phyloP scores from a whole-genome alignment of 2,329 filamentous ascomycete species.

The Botrytis aclada region DNA sequence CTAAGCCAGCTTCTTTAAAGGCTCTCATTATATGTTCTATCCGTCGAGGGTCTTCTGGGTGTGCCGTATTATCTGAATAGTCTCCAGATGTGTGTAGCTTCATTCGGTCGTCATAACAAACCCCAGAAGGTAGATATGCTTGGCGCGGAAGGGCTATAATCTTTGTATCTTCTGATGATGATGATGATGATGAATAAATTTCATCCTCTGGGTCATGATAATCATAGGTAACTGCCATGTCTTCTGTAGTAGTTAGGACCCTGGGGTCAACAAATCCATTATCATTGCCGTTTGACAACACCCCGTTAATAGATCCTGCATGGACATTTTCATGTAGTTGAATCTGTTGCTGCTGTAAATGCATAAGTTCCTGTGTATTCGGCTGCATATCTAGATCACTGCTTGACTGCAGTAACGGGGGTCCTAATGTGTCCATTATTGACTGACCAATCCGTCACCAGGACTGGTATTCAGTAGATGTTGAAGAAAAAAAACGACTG shows the following conservation, averaged over 20 bases:
- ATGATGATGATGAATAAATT: constrained; percentile 23
- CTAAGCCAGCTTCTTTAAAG: constrained; percentile 76
- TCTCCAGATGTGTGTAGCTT: constrained; percentile 88
- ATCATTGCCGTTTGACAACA: constrained; percentile 24
- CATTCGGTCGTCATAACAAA: constrained; percentile 93
- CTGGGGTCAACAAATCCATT: constrained; percentile 33
- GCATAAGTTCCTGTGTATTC: neutral
- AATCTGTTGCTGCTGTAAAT: neutral
- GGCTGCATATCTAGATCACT: constrained; percentile 26
- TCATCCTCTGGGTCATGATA: constrained; percentile 22
- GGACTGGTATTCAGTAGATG: neutral
- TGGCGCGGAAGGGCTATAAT: constrained; percentile 19
- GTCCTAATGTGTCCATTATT: constrained; percentile 7
- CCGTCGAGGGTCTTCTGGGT: constrained; percentile 89
- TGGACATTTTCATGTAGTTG: constrained; percentile 23
- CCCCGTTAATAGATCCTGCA: constrained; percentile 1
- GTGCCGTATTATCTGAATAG: constrained; percentile 69
- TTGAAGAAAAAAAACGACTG: neutral
- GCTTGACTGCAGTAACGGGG: constrained; percentile 20
- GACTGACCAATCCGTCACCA: neutral
- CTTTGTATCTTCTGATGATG: constrained; percentile 19
- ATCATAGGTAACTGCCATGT: constrained; percentile 18
- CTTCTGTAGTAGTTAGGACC: constrained; percentile 23
- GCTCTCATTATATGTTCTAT: constrained; percentile 93
- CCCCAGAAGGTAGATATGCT: constrained; percentile 60